These are phyloP conservation scores for Fibroporia radiculosa DNA, from an alignment of 768 basidiomycete genomes.

Conservation along the genomic window DNA sequence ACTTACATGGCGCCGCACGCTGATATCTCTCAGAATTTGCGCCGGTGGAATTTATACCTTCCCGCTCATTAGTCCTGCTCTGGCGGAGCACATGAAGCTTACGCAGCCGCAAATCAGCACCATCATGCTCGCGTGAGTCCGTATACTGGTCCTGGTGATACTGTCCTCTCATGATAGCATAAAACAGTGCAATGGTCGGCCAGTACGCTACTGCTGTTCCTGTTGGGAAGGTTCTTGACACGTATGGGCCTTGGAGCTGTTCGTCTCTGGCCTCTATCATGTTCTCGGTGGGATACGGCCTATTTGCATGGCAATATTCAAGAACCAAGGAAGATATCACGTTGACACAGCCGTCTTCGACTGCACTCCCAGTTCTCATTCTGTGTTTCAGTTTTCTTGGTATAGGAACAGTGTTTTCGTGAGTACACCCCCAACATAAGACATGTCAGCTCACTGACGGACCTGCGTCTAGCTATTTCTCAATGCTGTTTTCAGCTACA, in stretches of 20 bases:
- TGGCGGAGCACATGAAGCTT: conserved; percentile 53
- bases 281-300: conserved; percentile 52
- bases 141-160: background rate
- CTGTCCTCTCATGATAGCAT: background rate
- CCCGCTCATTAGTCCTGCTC: conserved; percentile 59
- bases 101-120: conserved; percentile 74
- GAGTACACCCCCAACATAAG: conserved; percentile 22
- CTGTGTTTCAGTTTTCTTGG: conserved; percentile 57
- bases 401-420: conserved; percentile 69
- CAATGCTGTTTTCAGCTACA: conserved; percentile 68
- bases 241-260: conserved; percentile 57
- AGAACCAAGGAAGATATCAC: conserved; percentile 33
- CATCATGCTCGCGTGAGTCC: conserved; percentile 63
- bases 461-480: conserved; percentile 45
- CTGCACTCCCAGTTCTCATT: conserved; percentile 46
- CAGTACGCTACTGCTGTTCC: conserved; percentile 73
- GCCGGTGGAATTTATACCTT: conserved; percentile 80
- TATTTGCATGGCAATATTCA: conserved; percentile 54
- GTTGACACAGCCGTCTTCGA: conserved; percentile 30
- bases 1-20: too few species aligned
- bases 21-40: conserved; percentile 44
- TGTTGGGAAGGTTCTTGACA: conserved; percentile 63
- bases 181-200: conserved; percentile 70
- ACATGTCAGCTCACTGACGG: conserved; percentile 10
- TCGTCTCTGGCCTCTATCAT: conserved; percentile 54